Percentiles rank a stretch among this genome's conserved stretches.
Conservation (phyloP, 495 filamentous ascomycete genomes). For the Podospora pseudocomata region DNA sequence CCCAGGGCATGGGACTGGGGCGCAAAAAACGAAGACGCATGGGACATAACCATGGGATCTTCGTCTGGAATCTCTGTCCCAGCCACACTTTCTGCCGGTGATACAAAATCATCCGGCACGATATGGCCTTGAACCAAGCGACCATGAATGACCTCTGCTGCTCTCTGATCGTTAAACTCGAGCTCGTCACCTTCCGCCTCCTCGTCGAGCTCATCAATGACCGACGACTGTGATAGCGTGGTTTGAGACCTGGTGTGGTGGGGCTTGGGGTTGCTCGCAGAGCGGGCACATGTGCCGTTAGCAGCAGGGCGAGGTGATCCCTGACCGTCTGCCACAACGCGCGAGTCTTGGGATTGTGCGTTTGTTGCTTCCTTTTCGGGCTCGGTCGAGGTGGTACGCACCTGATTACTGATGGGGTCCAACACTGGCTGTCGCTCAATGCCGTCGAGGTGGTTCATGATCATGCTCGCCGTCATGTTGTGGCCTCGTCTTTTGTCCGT, state of each 20-base stretch:
- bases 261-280: conserved; percentile 22
- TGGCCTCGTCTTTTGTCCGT: conserved; percentile 74
- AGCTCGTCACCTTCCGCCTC: conserved; percentile 43
- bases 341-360: conserved; percentile 21
- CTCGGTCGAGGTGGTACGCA: conserved; percentile 32
- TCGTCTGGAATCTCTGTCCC: conserved; percentile 52
- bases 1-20: conserved; percentile 65
- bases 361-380: conserved; percentile 27
- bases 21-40: conserved; percentile 53
- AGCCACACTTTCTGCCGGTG: conserved; percentile 61
- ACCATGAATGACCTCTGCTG: conserved; percentile 85
- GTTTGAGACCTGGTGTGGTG: conserved; percentile 28
- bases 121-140: conserved; percentile 93
- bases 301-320: conserved; percentile 37
- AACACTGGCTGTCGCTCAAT: conserved; percentile 36
- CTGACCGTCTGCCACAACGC: conserved; percentile 34
- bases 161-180: conserved; percentile 83
- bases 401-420: conserved; percentile 29
- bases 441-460: conserved; percentile 50
- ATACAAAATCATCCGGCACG: conserved; percentile 90
- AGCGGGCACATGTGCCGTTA: conserved; percentile 31
- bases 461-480: conserved; percentile 68
- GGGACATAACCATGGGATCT: conserved; percentile 56
- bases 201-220: conserved; percentile 47
- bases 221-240: conserved; percentile 36